These are phyloP conservation scores for Besnoitia besnoiti DNA, from an alignment of 169 alveolate genomes.

Conservation along the genomic window DNA sequence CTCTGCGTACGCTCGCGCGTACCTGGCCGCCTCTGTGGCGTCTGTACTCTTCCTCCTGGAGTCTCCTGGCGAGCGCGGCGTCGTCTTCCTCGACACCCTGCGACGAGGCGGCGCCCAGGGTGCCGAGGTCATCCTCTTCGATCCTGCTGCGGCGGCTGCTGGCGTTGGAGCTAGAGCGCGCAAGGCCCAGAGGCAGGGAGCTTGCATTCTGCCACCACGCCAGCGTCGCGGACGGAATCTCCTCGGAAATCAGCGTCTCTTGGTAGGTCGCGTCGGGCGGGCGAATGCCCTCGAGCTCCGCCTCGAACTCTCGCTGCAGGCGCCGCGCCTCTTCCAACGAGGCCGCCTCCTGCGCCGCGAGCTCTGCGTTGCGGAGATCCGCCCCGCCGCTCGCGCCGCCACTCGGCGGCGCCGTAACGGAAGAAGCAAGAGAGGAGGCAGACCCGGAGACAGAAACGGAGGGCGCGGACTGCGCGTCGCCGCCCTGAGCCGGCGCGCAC, in stretches of 20 bases:
- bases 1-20: neutral
- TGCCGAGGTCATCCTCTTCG: neutral
- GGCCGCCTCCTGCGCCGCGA: neutral
- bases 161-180: neutral
- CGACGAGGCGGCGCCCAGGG: neutral
- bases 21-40: neutral
- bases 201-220: neutral
- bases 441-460: neutral
- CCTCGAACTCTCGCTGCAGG: conserved; percentile 22
- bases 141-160: neutral
- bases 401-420: too few relatives aligned
- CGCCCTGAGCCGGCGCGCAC: too few relatives aligned
- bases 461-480: too few relatives aligned
- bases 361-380: neutral
- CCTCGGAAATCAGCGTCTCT: neutral
- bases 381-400: too few relatives aligned
- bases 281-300: neutral
- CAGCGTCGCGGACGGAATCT: neutral
- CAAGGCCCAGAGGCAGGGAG: neutral
- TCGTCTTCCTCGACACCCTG: neutral
- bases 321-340: conserved; percentile 19
- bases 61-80: conserved; percentile 10
- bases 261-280: conserved; percentile 8
- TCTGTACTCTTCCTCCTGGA: conserved; percentile 4
- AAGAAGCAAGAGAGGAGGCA: neutral